Conservation (phyloP, 345 rosid genomes). For the Euphorbia lathyris region DNA sequence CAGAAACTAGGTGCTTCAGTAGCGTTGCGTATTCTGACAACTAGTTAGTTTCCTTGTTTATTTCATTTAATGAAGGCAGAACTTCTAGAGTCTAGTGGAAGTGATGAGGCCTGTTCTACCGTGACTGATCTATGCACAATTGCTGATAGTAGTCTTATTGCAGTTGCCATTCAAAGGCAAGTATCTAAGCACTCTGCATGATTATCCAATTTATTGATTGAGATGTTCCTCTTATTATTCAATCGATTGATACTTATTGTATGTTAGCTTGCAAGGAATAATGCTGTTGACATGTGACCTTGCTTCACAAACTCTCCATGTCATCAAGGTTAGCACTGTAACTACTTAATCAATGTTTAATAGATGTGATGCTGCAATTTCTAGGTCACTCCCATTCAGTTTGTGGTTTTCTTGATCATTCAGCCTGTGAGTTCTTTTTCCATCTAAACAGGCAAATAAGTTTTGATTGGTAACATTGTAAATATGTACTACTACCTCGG, state of each 20-base stretch:
- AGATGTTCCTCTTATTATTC: not conserved
- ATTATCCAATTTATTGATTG: not conserved
- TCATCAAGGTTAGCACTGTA: slow-evolving; percentile 51
- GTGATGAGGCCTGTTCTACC: slow-evolving; percentile 43
- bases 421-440: not conserved
- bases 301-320: slow-evolving; percentile 46
- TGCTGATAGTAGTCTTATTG: slow-evolving; percentile 47
- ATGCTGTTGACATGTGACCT: slow-evolving; percentile 58
- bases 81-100: slow-evolving; percentile 37
- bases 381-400: not conserved
- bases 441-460: not conserved
- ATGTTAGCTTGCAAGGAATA: slow-evolving; percentile 72
- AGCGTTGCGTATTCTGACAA: not conserved
- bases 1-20: not conserved
- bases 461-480: not conserved
- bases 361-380: not conserved
- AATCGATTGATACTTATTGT: slow-evolving; percentile 17
- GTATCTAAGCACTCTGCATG: slow-evolving; percentile 8
- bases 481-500: not conserved
- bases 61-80: slow-evolving; percentile 56
- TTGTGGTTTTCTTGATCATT: not conserved
- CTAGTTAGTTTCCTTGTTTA: slow-evolving; percentile 5
- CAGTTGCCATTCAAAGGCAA: slow-evolving; percentile 78
- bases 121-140: slow-evolving; percentile 64
- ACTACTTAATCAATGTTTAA: not conserved